Conservation (phyloP, 23 red algal species). For the Gracilariopsis chorda region DNA sequence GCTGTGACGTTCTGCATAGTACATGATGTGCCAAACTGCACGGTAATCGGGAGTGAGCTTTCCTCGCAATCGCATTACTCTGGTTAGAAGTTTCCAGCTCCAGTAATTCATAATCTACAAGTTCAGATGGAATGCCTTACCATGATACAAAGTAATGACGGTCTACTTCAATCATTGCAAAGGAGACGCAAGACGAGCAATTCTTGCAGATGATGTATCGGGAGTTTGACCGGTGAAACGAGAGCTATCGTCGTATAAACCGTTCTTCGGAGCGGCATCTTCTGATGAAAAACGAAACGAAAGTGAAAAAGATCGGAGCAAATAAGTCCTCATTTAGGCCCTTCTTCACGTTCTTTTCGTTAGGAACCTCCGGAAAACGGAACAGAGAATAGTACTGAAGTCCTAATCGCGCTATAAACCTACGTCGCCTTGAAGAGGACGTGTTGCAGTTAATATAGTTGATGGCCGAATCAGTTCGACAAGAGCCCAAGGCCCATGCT, state of each 20-base stretch:
- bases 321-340: neutral
- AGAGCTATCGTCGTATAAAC: no score
- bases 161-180: neutral
- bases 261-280: neutral
- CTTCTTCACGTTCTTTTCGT: no score
- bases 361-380: no score
- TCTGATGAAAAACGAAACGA: neutral
- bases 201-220: no score
- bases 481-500: constrained; percentile 17
- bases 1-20: neutral
- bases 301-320: neutral
- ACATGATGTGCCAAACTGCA: neutral
- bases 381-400: neutral
- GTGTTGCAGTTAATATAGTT: neutral
- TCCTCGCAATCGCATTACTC: neutral
- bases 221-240: no score
- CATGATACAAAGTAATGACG: neutral
- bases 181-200: neutral
- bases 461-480: constrained; percentile 52
- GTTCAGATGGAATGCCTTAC: neutral
- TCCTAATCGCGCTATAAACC: neutral
- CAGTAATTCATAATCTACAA: no score
- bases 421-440: neutral
- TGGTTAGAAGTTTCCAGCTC: no score
- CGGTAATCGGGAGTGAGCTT: neutral